Conservation (phyloP, 257 asterid species). For the Forsythia suspensa region DNA sequence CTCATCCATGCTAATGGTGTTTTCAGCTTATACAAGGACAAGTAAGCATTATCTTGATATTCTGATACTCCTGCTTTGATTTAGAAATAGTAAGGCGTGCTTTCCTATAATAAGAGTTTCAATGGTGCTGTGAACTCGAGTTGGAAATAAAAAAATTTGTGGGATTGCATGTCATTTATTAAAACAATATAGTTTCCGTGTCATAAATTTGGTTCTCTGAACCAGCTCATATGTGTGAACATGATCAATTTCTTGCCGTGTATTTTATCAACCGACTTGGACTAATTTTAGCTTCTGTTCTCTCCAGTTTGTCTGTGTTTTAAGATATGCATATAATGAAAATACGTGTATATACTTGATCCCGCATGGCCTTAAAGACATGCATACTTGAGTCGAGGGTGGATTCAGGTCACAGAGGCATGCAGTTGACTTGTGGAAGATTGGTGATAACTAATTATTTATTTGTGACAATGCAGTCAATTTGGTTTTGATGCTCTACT, state of each 20-base stretch:
- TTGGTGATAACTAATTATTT: too few relatives aligned
- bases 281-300: background rate
- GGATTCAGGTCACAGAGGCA: too few relatives aligned
- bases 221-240: background rate
- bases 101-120: background rate
- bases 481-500: background rate
- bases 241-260: background rate
- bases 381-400: too few relatives aligned
- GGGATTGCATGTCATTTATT: background rate
- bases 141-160: too few relatives aligned
- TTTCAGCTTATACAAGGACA: constrained; percentile 83
- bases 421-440: too few relatives aligned
- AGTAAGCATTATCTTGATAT: constrained; percentile 48
- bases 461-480: too few relatives aligned
- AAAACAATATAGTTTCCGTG: background rate
- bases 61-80: background rate
- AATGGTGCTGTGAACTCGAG: background rate
- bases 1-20: constrained; percentile 92
- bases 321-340: background rate
- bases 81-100: background rate
- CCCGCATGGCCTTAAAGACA: background rate
- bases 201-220: background rate
- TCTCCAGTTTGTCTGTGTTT: background rate
- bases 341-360: background rate
- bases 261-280: too few relatives aligned